A percentile compares a stretch with the other conserved stretches of the same genome.
These are phyloP conservation scores for Trichoderma cornu-damae DNA, from an alignment of 2,329 filamentous ascomycete species.

Conservation along the genomic window DNA sequence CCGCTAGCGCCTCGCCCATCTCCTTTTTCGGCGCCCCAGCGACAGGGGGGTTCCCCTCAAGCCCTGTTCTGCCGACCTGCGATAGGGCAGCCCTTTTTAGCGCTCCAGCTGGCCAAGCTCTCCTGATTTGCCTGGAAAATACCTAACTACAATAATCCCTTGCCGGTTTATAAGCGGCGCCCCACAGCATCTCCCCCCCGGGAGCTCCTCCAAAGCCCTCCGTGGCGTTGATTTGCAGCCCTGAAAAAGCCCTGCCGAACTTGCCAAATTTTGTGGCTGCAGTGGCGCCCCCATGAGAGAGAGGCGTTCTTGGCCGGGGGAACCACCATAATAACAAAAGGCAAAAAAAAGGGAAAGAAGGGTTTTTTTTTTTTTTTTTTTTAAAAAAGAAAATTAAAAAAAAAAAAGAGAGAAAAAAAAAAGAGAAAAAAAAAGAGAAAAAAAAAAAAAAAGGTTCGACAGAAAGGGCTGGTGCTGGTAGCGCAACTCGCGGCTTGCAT, in stretches of 20 bases:
- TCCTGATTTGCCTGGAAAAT: constrained; percentile 1
- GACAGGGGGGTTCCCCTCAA: constrained; percentile 1
- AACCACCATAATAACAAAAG: neutral
- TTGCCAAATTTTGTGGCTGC: constrained; percentile 7
- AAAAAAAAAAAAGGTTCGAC: neutral
- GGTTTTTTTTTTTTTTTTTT: no score
- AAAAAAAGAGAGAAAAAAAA: neutral
- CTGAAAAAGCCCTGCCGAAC: neutral
- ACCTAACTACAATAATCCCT: no score
- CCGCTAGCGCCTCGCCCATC: constrained; percentile 11
- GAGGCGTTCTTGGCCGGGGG: constrained; percentile 10
- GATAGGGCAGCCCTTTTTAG: constrained; percentile 1
- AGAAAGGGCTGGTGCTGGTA: neutral
- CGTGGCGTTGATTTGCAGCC: neutral
- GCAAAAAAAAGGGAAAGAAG: neutral
- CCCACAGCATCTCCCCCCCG: neutral
- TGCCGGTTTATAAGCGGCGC: constrained; percentile 13
- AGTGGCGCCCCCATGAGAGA: constrained; percentile 9
- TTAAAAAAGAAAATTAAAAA: neutral
- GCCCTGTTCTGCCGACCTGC: neutral
- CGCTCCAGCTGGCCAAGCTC: constrained; percentile 7
- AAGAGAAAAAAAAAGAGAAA: neutral
- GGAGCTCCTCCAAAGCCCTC: neutral
- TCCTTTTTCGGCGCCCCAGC: constrained; percentile 15
- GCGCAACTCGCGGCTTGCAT: neutral